These are phyloP conservation scores for Astragalus membranaceus DNA, from an alignment of 306 rosid species.

Conservation along the genomic window DNA sequence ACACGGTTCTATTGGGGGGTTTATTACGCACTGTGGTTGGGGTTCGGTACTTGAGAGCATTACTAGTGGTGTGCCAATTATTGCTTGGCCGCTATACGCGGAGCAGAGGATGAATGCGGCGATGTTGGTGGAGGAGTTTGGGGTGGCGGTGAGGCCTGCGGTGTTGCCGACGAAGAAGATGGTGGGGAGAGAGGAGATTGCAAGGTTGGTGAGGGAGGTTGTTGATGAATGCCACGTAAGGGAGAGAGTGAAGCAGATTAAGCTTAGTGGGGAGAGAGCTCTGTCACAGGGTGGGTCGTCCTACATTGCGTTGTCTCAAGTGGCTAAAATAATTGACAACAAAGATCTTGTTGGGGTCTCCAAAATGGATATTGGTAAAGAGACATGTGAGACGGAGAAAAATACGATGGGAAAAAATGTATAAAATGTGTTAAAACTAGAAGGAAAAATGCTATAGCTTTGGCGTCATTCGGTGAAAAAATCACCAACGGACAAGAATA, in stretches of 20 bases:
- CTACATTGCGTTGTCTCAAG: background rate
- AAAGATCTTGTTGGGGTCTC: background rate
- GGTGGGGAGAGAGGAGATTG: constrained; percentile 39
- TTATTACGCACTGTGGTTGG: constrained; percentile 52
- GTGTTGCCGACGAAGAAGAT: constrained; percentile 22
- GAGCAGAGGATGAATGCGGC: constrained; percentile 58
- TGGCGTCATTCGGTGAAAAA: too few species aligned
- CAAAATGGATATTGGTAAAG: background rate
- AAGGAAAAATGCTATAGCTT: too few species aligned
- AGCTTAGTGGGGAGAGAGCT: constrained; percentile 17
- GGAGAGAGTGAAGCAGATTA: constrained; percentile 14
- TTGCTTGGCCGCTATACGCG: constrained; percentile 54
- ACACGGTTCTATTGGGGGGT: constrained; percentile 42
- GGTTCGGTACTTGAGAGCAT: constrained; percentile 44
- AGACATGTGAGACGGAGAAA: background rate
- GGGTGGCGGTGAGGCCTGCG: constrained; percentile 22
- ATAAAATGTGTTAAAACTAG: too few species aligned
- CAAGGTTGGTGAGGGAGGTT: constrained; percentile 20
- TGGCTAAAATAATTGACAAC: background rate
- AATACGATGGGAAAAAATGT: background rate
- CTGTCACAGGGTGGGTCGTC: constrained; percentile 25
- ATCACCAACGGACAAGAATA: too few species aligned
- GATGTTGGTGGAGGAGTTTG: constrained; percentile 36
- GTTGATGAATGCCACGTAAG: background rate
- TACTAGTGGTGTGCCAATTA: constrained; percentile 37